A percentile compares a stretch with the other conserved stretches of the same genome.
phyloP scores from a whole-genome alignment of 257 asterid species.

The Echites panduratus region DNA sequence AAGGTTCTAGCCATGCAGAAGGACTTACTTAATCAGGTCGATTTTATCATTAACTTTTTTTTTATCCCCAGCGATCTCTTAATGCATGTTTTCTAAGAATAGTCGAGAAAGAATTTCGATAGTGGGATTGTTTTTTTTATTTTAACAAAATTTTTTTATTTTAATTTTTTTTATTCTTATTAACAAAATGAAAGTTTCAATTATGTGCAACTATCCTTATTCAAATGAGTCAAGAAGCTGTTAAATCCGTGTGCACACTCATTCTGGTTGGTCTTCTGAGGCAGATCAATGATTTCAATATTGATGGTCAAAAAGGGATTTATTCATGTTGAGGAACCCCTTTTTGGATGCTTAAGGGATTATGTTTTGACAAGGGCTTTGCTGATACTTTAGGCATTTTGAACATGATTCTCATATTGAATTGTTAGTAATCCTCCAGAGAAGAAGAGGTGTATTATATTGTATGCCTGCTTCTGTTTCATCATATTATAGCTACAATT shows the following conservation, averaged over 20 bases:
- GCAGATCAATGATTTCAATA: background rate
- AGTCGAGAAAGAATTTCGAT: background rate
- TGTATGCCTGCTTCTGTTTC: background rate
- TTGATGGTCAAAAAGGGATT: background rate
- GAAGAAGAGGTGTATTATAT: background rate
- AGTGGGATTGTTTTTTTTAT: background rate
- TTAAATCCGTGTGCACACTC: background rate
- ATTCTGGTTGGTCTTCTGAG: background rate
- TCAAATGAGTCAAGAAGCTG: background rate
- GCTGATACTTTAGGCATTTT: background rate
- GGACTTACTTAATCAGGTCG: slow-evolving; percentile 69
- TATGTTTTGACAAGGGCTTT: background rate
- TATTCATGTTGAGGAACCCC: background rate
- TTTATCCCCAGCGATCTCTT: too few species aligned
- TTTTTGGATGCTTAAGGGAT: background rate
- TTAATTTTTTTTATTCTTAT: too few species aligned
- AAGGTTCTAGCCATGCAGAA: slow-evolving; percentile 69
- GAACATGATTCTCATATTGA: background rate
- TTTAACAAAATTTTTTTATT: too few species aligned
- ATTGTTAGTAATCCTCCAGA: background rate
- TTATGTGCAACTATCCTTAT: background rate
- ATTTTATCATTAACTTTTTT: background rate
- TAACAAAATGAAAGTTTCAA: background rate
- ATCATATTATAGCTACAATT: background rate
- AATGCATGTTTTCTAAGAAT: background rate